Evolutionary conservation across 345 rosid genomes (phyloP).

Genomic region (Eucalyptus curtisii): DNA sequence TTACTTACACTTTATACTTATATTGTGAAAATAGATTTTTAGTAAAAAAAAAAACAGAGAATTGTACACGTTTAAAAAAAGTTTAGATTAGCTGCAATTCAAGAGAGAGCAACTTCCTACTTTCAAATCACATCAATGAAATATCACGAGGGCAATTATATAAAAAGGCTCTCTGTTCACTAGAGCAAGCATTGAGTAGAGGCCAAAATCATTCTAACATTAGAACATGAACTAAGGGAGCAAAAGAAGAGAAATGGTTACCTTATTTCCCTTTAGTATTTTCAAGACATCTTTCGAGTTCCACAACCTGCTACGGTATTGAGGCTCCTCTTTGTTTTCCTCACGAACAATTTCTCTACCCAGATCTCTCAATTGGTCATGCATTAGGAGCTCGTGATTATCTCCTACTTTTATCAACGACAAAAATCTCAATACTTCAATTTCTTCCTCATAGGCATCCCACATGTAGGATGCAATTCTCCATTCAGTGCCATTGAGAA

Average conservation of each 20-base stretch:
- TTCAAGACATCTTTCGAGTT: not conserved
- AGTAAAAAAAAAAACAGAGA: too few species aligned
- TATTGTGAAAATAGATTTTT: too few species aligned
- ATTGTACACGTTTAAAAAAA: not conserved
- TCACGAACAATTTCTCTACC: not conserved
- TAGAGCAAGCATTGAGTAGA: not conserved
- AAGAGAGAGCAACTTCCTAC: not conserved
- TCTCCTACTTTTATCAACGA: not conserved
- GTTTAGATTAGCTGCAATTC: not conserved
- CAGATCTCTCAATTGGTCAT: not conserved
- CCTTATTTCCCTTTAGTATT: not conserved
- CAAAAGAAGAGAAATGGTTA: not conserved
- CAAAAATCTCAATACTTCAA: not conserved
- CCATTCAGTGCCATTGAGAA: not conserved
- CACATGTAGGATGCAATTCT: not conserved
- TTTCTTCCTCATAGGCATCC: not conserved
- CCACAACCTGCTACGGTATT: not conserved
- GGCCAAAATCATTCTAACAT: not conserved
- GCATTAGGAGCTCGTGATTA: not conserved
- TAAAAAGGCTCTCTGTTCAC: not conserved
- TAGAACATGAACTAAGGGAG: not conserved
- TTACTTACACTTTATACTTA: too few species aligned
- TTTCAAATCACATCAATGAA: not conserved
- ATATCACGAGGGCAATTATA: not conserved
- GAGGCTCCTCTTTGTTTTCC: not conserved